These are phyloP conservation scores for Nemania sp. DNA, from an alignment of 2,329 filamentous ascomycete genomes.

Conservation along the genomic window DNA sequence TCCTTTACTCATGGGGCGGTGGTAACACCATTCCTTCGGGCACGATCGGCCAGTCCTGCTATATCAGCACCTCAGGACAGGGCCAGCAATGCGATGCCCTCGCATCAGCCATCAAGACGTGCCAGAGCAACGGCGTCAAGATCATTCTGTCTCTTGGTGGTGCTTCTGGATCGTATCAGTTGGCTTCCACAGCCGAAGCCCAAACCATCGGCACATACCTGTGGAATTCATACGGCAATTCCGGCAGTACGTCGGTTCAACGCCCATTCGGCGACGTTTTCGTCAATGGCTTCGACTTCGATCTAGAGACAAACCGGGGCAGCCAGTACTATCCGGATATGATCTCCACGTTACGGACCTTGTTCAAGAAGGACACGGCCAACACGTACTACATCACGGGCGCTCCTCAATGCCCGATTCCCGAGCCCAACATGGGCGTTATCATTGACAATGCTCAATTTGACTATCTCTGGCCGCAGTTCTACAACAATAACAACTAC, in stretches of 20 bases:
- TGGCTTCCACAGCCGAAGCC: constrained; percentile 43
- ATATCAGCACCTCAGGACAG: constrained; percentile 40
- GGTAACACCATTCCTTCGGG: constrained; percentile 44
- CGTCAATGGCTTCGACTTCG: constrained; percentile 39
- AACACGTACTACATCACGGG: constrained; percentile 51
- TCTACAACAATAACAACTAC: constrained; percentile 51
- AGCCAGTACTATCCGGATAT: constrained; percentile 42
- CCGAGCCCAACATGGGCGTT: constrained; percentile 47
- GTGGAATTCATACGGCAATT: constrained; percentile 50
- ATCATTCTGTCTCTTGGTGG: constrained; percentile 52
- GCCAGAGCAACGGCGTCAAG: constrained; percentile 45
- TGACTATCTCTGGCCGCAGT: constrained; percentile 50
- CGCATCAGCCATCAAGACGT: constrained; percentile 46
- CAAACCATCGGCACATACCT: constrained; percentile 47
- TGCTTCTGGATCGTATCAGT: constrained; percentile 41
- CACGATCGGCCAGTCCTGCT: constrained; percentile 45
- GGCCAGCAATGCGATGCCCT: constrained; percentile 45
- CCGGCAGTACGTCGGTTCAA: constrained; percentile 36
- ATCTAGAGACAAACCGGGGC: constrained; percentile 44
- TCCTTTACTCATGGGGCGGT: constrained; percentile 46
- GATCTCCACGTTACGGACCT: constrained; percentile 38
- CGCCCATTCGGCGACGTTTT: constrained; percentile 52
- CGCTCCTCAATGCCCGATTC: constrained; percentile 50
- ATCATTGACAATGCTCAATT: constrained; percentile 45
- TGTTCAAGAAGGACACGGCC: constrained; percentile 40